A percentile compares a stretch with the other conserved stretches of the same genome.
These are phyloP conservation scores for Kazachstania kunashirensis DNA, from an alignment of 805 yeast species.

Conservation along the genomic window DNA sequence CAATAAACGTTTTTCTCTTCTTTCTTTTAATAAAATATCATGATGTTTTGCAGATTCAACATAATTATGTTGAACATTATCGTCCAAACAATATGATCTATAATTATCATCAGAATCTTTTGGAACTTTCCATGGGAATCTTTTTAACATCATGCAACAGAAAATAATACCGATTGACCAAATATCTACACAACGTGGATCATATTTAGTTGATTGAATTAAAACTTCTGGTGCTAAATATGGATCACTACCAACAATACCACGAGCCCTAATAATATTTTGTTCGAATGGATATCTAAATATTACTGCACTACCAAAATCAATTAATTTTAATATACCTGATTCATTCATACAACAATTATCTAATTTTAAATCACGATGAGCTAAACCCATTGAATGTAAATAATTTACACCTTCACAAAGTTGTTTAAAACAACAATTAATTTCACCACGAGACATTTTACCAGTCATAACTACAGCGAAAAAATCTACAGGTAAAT, in stretches of 20 bases:
- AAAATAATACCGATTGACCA: constrained; percentile 81
- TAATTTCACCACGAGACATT: constrained; percentile 71
- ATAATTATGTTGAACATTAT: constrained; percentile 72
- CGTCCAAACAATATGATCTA: constrained; percentile 50
- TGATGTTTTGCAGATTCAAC: constrained; percentile 60
- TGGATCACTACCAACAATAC: constrained; percentile 80
- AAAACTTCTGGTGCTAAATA: constrained; percentile 78
- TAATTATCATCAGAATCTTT: constrained; percentile 58
- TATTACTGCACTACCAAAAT: constrained; percentile 76
- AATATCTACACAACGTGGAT: constrained; percentile 68
- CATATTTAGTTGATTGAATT: constrained; percentile 40
- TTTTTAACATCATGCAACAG: constrained; percentile 75
- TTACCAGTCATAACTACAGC: constrained; percentile 79
- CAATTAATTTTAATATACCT: constrained; percentile 70
- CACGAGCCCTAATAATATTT: constrained; percentile 51
- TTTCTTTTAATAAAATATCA: constrained; percentile 47
- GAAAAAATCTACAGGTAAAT: constrained; percentile 74
- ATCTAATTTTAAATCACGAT: constrained; percentile 72
- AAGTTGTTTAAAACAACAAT: constrained; percentile 70
- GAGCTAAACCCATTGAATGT: constrained; percentile 72
- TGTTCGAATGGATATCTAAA: constrained; percentile 65
- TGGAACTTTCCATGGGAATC: constrained; percentile 85
- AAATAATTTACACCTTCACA: constrained; percentile 60
- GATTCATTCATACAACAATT: constrained; percentile 68
- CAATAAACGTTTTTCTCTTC: constrained; percentile 10